Evolutionary conservation across 1,139 yeast species (phyloP).

Genomic region (Ogataea hybrid): DNA sequence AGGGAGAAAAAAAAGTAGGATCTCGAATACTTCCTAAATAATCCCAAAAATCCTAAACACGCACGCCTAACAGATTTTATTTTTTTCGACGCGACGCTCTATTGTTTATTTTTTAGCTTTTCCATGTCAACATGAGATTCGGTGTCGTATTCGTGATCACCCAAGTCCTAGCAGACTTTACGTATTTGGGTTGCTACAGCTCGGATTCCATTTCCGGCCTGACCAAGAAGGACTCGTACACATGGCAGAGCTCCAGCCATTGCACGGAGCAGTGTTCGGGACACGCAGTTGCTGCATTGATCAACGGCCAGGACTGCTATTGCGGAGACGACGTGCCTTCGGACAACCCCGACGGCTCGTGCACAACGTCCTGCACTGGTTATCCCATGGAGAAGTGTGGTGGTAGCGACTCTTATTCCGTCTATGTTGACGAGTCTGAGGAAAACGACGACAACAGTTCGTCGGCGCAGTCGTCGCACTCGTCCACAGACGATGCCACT

Average conservation of each 20-base stretch:
- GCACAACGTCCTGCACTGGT: slow-evolving; percentile 54
- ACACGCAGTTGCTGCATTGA: slow-evolving; percentile 50
- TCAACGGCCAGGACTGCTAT: slow-evolving; percentile 54
- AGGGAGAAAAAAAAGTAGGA: not conserved
- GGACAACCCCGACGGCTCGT: slow-evolving; percentile 36
- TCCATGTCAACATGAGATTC: slow-evolving; percentile 11
- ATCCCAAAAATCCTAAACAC: not conserved
- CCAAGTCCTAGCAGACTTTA: slow-evolving; percentile 14
- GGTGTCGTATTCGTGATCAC: slow-evolving; percentile 1
- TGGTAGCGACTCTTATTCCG: slow-evolving; percentile 50
- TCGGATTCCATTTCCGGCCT: slow-evolving; percentile 20
- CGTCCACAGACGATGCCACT: not conserved
- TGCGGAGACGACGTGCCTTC: slow-evolving; percentile 53
- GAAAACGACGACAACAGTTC: slow-evolving; percentile 24
- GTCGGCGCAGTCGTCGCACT: not conserved
- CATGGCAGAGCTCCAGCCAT: slow-evolving; percentile 50
- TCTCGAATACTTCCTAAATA: not conserved
- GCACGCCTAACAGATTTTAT: not conserved
- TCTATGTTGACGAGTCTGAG: slow-evolving; percentile 39
- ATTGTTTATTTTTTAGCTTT: slow-evolving; percentile 5
- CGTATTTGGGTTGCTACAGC: slow-evolving; percentile 28
- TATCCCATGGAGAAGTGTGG: slow-evolving; percentile 62
- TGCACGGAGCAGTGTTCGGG: slow-evolving; percentile 49
- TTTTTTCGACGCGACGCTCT: slow-evolving; percentile 9
- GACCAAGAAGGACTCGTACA: slow-evolving; percentile 30